A percentile compares a stretch with the other conserved stretches of the same genome.
Conservation (phyloP, 1,284 basidiomycete genomes). For the Ustilago shanxiensis region DNA sequence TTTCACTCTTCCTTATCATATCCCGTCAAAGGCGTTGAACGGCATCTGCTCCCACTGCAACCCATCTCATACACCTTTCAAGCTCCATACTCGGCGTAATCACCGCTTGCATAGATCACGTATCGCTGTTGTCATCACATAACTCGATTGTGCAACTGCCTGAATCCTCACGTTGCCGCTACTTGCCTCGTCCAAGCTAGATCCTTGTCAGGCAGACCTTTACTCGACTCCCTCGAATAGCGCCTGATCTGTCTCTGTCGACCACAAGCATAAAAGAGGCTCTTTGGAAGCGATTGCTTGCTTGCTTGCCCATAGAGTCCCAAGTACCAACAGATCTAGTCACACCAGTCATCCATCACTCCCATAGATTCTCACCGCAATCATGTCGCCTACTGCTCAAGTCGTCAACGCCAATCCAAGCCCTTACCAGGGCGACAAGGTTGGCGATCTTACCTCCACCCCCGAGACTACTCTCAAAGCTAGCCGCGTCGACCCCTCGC, state of each 20-base stretch:
- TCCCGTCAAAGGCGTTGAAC: not conserved
- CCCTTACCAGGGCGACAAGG: constrained; percentile 41
- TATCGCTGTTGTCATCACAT: not conserved
- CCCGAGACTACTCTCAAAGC: constrained; percentile 32
- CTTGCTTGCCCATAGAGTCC: no score
- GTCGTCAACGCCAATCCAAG: constrained; percentile 34
- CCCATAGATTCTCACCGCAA: not conserved
- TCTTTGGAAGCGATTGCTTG: not conserved
- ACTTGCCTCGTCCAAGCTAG: not conserved
- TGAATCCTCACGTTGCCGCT: not conserved
- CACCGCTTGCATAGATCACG: not conserved
- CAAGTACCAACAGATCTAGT: no score
- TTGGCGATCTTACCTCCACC: constrained; percentile 30
- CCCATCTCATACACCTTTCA: not conserved
- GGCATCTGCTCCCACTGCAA: not conserved
- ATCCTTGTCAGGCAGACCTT: not conserved
- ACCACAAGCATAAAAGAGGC: not conserved
- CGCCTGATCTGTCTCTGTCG: no score
- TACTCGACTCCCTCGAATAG: no score
- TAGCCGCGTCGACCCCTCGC: constrained; percentile 34
- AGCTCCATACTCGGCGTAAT: not conserved
- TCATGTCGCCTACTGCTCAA: constrained; percentile 43
- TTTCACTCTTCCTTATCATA: not conserved
- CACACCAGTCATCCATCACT: no score
- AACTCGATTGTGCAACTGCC: not conserved